A percentile compares a stretch with the other conserved stretches of the same genome.
Conservation (phyloP, 2,329 filamentous ascomycete species). For the Diplodia scrobiculata region DNA sequence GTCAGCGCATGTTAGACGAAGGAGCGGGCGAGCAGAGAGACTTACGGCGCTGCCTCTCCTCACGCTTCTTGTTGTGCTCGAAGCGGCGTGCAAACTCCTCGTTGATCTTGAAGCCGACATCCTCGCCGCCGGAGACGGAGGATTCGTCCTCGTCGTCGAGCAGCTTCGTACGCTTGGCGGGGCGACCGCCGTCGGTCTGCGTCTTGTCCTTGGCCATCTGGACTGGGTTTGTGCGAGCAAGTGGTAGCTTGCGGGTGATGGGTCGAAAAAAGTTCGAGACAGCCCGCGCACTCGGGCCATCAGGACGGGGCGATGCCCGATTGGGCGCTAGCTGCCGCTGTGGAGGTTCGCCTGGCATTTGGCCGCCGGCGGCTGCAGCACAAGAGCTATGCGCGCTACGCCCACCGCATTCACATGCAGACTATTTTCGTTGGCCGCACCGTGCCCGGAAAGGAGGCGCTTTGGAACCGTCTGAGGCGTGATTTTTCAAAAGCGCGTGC, state of each 20-base stretch:
- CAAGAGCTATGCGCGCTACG: background rate
- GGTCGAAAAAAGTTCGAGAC: conserved; percentile 27
- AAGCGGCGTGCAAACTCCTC: conserved; percentile 85
- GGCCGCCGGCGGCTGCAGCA: background rate
- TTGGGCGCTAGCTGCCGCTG: conserved; percentile 6
- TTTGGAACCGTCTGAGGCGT: background rate
- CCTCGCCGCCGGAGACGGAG: conserved; percentile 35
- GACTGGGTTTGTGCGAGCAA: background rate
- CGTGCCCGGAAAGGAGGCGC: background rate
- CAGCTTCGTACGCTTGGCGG: conserved; percentile 42
- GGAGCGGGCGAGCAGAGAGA: conserved; percentile 22
- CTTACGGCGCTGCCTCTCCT: conserved; percentile 73
- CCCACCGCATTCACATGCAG: background rate
- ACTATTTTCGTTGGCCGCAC: background rate
- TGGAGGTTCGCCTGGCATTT: conserved; percentile 5
- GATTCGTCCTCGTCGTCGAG: conserved; percentile 42
- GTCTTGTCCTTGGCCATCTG: conserved; percentile 9
- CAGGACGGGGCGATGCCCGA: conserved; percentile 10
- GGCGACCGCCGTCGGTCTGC: conserved; percentile 32
- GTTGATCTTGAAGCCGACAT: conserved; percentile 71
- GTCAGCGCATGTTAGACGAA: conserved; percentile 33
- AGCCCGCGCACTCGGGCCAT: conserved; percentile 9
- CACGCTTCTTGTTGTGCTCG: conserved; percentile 96
- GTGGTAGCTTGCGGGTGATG: conserved; percentile 23
- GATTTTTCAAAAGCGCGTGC: background rate